Percentiles rank a stretch among this genome's conserved stretches.
Conservation (phyloP, 2,329 filamentous ascomycete species). For the Fusarium sp. region DNA sequence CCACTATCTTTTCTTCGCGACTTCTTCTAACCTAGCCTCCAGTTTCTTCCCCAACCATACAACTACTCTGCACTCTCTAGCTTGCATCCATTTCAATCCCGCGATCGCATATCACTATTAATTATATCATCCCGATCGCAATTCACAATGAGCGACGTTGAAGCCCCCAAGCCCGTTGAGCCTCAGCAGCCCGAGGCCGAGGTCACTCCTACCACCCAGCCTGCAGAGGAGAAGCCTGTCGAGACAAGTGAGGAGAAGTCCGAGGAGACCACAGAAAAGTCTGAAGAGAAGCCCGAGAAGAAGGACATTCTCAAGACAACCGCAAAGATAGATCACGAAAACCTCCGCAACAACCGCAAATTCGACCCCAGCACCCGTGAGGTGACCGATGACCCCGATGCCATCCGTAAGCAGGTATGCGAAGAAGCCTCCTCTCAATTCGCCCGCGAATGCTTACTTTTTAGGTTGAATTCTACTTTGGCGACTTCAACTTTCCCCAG, state of each 20-base stretch:
- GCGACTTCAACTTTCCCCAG: conserved; percentile 86
- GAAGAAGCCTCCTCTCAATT: neutral
- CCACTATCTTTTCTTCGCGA: conserved; percentile 46
- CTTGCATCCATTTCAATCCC: conserved; percentile 12
- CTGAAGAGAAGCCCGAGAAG: conserved; percentile 39
- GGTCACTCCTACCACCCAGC: conserved; percentile 42
- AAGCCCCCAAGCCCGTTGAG: conserved; percentile 55
- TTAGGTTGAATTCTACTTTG: conserved; percentile 96
- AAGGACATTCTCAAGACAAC: conserved; percentile 58
- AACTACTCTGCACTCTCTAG: conserved; percentile 4
- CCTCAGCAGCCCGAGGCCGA: conserved; percentile 48
- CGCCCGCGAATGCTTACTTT: conserved; percentile 11
- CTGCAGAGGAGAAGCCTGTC: conserved; percentile 43
- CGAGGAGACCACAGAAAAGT: conserved; percentile 46
- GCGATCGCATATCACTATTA: conserved; percentile 22
- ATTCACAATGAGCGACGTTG: conserved; percentile 54
- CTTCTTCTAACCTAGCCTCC: conserved; percentile 32
- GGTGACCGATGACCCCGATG: conserved; percentile 79
- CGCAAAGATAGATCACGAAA: conserved; percentile 53
- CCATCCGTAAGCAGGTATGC: conserved; percentile 84
- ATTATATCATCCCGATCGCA: conserved; percentile 15
- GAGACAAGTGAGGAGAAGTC: conserved; percentile 39
- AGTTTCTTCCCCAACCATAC: conserved; percentile 20
- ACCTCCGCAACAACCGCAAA: conserved; percentile 69
- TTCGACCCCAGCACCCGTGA: conserved; percentile 74